These are phyloP conservation scores for Gaertneriomyces semiglobifer DNA, from an alignment of 192 early-diverging fungal species.

Conservation along the genomic window DNA sequence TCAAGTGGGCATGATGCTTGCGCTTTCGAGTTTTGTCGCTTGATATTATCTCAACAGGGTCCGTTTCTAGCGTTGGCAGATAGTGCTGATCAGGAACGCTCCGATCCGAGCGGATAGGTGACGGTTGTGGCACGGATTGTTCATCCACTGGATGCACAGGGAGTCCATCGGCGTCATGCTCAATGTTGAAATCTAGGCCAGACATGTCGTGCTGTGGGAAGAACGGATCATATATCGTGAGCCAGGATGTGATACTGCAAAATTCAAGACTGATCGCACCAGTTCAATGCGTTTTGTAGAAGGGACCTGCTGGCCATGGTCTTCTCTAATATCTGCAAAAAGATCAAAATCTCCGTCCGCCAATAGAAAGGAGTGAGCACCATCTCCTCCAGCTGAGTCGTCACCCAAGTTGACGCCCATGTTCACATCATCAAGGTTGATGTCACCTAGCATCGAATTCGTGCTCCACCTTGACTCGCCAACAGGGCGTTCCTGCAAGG, in stretches of 20 bases:
- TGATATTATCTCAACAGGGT: not conserved
- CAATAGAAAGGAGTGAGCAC: not conserved
- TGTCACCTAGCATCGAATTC: slow-evolving; percentile 3
- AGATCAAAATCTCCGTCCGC: slow-evolving; percentile 16
- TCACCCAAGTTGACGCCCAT: not conserved
- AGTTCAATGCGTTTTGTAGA: not conserved
- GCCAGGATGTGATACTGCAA: not conserved
- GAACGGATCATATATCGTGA: not conserved
- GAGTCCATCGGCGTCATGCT: not conserved
- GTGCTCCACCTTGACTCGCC: not conserved
- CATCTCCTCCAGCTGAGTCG: not conserved
- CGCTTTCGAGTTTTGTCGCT: no score
- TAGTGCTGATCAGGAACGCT: no score
- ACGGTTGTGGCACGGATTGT: no score
- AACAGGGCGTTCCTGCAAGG: not conserved
- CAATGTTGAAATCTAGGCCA: not conserved
- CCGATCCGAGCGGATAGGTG: no score
- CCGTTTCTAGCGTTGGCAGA: not conserved
- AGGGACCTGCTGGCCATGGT: slow-evolving; percentile 1
- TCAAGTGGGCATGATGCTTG: no score
- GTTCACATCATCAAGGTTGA: not conserved
- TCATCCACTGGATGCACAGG: no score
- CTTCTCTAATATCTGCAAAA: slow-evolving; percentile 21
- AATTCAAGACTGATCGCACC: not conserved
- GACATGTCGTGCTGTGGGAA: not conserved